Percentiles rank a stretch among this genome's conserved stretches.
Conservation (phyloP, 306 rosid genomes). For the Cajanus cajan region DNA sequence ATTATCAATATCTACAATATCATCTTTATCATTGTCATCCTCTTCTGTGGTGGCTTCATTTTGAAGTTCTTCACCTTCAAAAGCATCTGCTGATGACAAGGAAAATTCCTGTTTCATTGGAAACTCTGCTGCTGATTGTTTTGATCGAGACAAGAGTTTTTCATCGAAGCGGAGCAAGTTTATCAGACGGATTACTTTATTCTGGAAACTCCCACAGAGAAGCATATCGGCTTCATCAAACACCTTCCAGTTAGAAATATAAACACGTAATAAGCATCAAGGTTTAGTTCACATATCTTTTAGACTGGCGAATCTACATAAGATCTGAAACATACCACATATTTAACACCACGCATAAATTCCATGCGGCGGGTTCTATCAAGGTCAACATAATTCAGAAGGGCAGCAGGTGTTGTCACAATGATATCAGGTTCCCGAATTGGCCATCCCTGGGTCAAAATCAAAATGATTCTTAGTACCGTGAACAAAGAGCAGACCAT, state of each 20-base stretch:
- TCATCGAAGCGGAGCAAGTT: constrained; percentile 84
- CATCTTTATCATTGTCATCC: constrained; percentile 44
- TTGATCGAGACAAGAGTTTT: constrained; percentile 63
- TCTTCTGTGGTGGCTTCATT: constrained; percentile 50
- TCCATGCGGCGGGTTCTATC: constrained; percentile 52
- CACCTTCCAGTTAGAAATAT: constrained; percentile 52
- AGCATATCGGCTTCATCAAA: constrained; percentile 99
- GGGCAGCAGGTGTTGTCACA: constrained; percentile 95
- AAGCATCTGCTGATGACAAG: constrained; percentile 36
- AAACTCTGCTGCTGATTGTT: constrained; percentile 39
- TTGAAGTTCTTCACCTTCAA: constrained; percentile 51
- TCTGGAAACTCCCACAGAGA: constrained; percentile 89
- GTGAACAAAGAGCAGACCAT: constrained; percentile 13
- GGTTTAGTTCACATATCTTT: background rate
- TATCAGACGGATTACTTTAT: constrained; percentile 86
- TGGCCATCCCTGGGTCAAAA: constrained; percentile 87
- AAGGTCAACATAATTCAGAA: constrained; percentile 75
- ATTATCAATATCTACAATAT: constrained; percentile 31
- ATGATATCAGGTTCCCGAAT: constrained; percentile 67
- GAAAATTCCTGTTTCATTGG: constrained; percentile 45
- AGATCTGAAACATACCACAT: constrained; percentile 63
- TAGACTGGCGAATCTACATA: background rate
- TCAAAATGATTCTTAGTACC: constrained; percentile 20
- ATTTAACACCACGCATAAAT: constrained; percentile 74
- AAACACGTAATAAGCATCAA: constrained; percentile 4